Base-by-base conservation (phyloP, 495 filamentous ascomycete genomes). In the Penicillium argentinense region DNA sequence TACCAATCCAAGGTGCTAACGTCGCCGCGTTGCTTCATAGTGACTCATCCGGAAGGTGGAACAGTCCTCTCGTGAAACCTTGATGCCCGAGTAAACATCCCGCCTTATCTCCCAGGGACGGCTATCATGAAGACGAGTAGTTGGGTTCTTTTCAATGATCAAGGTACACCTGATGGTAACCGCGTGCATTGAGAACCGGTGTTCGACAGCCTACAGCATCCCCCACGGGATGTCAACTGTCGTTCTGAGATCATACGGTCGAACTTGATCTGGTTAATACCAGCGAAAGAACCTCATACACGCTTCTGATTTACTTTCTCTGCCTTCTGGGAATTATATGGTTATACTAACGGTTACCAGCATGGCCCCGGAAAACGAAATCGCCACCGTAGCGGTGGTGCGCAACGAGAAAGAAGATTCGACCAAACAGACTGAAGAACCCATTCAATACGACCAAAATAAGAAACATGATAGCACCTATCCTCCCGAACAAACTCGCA, bases 221-320 rank as follows among this genome's bases (percentile, higher is more conserved):
- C 7, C 21, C 37, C 18, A 16, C 6, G 13, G 14, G 22, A 6
- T 19, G 1, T 33, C 13, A n/a, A 54, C 52, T 56, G 56, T 57
- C 63, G 74, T 72, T 75, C 76, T 79, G 76, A 78, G 76, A 79
- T 64, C 56, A 79, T 72, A 79, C 76, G 76, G 76, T 79, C 75
- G 67, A 77, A 79, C 76, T 79, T 79, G 76, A 78, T 77, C 74
- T 78, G 75, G 75, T 71, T 74, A 74, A 79, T 74, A 74, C 76
- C 76, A 78, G 76, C 76, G 76, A 78, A 79, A 79, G 76, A 62
- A 76, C 8, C 71, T 78, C 68, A 75, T 79, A 74, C 76, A 59
- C 57, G 60, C 62, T 63, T 59, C 51, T 64, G 23, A 37, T 46
- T 41, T 29, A 38, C 33, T 22, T 38, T 9, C 28, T 44, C 16